These are phyloP conservation scores for Carex arenaria DNA, from an alignment of 202 grass and related monocot species.

Conservation along the genomic window DNA sequence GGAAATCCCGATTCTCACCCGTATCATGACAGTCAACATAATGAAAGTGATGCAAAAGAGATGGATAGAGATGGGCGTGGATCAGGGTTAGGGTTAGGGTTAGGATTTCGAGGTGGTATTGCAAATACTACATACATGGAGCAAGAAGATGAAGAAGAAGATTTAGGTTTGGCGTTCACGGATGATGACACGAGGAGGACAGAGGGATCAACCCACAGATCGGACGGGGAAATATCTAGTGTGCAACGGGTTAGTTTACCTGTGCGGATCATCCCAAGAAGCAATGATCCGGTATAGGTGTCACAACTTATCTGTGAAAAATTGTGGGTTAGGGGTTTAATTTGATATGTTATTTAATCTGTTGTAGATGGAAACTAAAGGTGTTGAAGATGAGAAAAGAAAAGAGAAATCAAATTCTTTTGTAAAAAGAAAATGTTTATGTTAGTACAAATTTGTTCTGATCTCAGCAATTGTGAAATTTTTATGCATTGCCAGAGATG, in stretches of 20 bases:
- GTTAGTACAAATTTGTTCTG: slow-evolving; percentile 11
- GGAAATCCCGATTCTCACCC: slow-evolving; percentile 18
- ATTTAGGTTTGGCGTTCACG: slow-evolving; percentile 42
- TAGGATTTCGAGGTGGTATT: slow-evolving; percentile 3
- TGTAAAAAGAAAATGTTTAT: slow-evolving; percentile 16
- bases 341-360: slow-evolving; percentile 10
- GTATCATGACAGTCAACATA: slow-evolving; percentile 30
- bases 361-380: slow-evolving; percentile 17
- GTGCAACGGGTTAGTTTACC: slow-evolving; percentile 28
- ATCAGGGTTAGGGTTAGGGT: neutral
- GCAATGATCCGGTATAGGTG: slow-evolving; percentile 82
- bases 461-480: slow-evolving; percentile 13
- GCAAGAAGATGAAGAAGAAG: slow-evolving; percentile 46
- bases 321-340: neutral
- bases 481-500: slow-evolving; percentile 23
- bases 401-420: slow-evolving; percentile 24
- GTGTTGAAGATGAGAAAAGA: slow-evolving; percentile 11
- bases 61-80: slow-evolving; percentile 20
- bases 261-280: slow-evolving; percentile 93
- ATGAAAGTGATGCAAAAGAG: slow-evolving; percentile 26
- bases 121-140: slow-evolving; percentile 59
- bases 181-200: slow-evolving; percentile 27
- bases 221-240: slow-evolving; percentile 23
- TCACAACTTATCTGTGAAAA: neutral
- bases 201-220: slow-evolving; percentile 17